Base-by-base conservation (phyloP, 192 early-diverging fungal genomes). In the Linnemannia elongata region DNA sequence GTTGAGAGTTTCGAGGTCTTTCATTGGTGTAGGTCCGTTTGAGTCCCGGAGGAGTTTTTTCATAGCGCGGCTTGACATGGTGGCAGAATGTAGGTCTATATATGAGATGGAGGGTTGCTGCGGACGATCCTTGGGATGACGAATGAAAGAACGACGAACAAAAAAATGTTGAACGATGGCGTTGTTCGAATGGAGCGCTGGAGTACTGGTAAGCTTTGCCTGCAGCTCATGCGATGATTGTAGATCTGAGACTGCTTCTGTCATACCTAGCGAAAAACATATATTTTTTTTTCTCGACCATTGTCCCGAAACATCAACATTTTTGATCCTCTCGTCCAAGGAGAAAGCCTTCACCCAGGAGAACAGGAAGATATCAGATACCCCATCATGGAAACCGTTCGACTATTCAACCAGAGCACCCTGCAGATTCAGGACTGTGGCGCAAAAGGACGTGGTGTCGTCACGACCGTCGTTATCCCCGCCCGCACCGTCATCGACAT, bases 401-500 rank as follows among this genome's bases (percentile, higher is more conserved):
- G 12, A 13, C 54, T 87, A n/a, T 87, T 87, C 44, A 41, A 87
- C 47, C 85, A 87, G 41, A 54, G 27, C 72, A 33, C 72, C 1
- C 87, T 94, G 8, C 89, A 86, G 60, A 85, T 94, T 69, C 88
- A 92, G 54, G 83, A 75, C 15, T 90, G 93, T 71, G 88, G 91
- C 6, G 49, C 87, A 30, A 91, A 91, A 39, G 94, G 94, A 12
- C 90, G 94, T 18, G 94, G 94, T 3, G 91, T 94, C 15, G 91
- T 93, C 72, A 89, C 94, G 5, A 83, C 45, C 6, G 35, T 52
- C 6, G 44, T 72, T 0, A 91, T 94, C 36, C 39, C 72, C 4
- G 72, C 70, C 38, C 88, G 87, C 13, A 89, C 90, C 1, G 55
- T 92, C 52, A 87, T 94, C 54, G 91, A 93, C 39, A 90, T 94